Base-by-base conservation (phyloP, 2,329 filamentous ascomycete genomes). In the Alternaria burnsii region DNA sequence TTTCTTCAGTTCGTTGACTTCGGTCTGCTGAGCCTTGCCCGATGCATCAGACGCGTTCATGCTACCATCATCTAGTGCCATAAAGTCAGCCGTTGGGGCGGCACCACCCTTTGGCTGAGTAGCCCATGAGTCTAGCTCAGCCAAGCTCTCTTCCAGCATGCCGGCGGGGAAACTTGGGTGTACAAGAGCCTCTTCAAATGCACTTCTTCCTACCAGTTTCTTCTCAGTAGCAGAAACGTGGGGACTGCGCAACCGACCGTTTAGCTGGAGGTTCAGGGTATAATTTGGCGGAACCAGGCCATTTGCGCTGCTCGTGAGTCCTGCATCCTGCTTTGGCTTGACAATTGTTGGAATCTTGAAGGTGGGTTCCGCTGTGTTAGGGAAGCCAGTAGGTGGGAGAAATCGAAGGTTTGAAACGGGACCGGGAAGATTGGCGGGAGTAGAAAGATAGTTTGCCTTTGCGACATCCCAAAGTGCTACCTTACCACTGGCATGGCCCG, bases 341-440 rank as follows among this genome's bases (percentile, higher is more conserved):
- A 94, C 84, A 24, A 97, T 85, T 1, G 84, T 85, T 52, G 83
- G 81, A 22, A 86, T 79, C 16, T 85, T 82, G 67, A 87, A 84
- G 2, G 85, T 72, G 70, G 69, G 65, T 59, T 72, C 68, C 18
- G 52, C 58, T 61, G 71, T 41, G 67, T 73, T 66, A 28, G 79
- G 76, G 70, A 83, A 83, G 61, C 81, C 80, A 76, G 79, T 83
- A 0, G 91, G 88, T 10, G 88, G 85, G 28, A 92, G 82, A 78
- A 95, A 91, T n/a, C 84, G 76, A 24, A 98, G 73, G 69, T 96
- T 97, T 11, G 92, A 95, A 34, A 97, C 88, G 18, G 93, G 88
- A 4, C 92, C 91, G 55, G 93, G 93, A 58, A 96, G 85, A 59
- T 90, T 91, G 2, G 87, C 84, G 47, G 94, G 73, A 53, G 89